Conservation (phyloP, 495 filamentous ascomycete genomes). For the Darksidea phi region DNA sequence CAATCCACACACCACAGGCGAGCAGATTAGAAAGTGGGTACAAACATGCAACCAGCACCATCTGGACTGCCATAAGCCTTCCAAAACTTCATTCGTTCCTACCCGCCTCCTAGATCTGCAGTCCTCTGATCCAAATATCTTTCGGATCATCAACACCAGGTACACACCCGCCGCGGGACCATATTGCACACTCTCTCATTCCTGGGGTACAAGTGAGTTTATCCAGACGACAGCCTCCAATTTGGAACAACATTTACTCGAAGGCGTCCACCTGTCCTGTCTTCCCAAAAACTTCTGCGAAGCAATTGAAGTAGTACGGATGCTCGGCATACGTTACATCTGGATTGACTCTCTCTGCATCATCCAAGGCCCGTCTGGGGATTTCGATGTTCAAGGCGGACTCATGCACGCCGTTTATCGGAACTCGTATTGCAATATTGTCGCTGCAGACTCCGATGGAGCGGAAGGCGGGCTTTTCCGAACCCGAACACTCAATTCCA, state of each 20-base stretch:
- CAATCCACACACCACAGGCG: not conserved
- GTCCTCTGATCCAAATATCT: not conserved
- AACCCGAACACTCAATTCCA: too few relatives aligned
- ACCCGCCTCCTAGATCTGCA: not conserved
- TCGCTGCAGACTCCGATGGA: constrained; percentile 2
- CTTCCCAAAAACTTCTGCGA: constrained; percentile 1
- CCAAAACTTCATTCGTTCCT: not conserved
- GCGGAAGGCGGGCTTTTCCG: constrained; percentile 5
- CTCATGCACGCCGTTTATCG: constrained; percentile 12
- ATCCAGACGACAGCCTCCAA: too few relatives aligned
- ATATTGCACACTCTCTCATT: constrained; percentile 1
- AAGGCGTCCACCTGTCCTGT: not conserved
- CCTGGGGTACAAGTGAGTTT: too few relatives aligned
- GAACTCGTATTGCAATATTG: constrained; percentile 12
- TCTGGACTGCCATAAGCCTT: not conserved
- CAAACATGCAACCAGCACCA: not conserved
- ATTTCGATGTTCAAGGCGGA: constrained; percentile 1
- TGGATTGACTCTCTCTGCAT: constrained; percentile 8
- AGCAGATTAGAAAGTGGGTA: not conserved
- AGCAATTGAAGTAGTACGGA: constrained; percentile 2
- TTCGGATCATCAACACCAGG: not conserved
- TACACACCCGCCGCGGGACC: not conserved
- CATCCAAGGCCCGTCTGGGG: not conserved
- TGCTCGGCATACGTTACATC: not conserved
- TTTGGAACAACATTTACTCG: not conserved